These are phyloP conservation scores for Angomonas deanei DNA, from an alignment of 208 protist genomes.

Conservation along the genomic window DNA sequence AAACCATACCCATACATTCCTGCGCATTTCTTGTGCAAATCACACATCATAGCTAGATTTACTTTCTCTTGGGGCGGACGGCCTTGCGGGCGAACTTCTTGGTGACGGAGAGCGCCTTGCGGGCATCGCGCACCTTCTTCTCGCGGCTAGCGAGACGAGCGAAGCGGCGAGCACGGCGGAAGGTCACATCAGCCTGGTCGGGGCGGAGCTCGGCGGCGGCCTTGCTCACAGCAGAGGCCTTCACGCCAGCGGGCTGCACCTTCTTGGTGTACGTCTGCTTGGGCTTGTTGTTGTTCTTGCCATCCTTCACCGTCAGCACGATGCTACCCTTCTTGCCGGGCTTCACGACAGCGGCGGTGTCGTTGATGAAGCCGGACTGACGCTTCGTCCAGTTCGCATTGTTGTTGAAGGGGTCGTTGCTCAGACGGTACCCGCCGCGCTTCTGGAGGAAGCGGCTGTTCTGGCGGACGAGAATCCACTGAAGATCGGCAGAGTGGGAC, in stretches of 20 bases:
- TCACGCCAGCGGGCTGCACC: conserved; percentile 60
- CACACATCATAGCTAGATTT: background rate
- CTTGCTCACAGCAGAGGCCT: conserved; percentile 63
- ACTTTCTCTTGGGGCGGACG: conserved; percentile 63
- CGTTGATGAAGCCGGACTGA: conserved; percentile 73
- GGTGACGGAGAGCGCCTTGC: conserved; percentile 78
- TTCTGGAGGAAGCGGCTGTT: conserved; percentile 86
- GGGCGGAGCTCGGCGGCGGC: conserved; percentile 71
- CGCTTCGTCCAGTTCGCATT: conserved; percentile 87
- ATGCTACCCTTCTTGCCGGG: conserved; percentile 58
- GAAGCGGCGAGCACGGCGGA: conserved; percentile 77
- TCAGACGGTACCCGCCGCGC: conserved; percentile 72
- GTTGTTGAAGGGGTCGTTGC: conserved; percentile 86
- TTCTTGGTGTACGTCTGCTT: conserved; percentile 71
- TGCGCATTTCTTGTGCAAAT: background rate
- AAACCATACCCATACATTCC: background rate
- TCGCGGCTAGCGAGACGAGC: conserved; percentile 51
- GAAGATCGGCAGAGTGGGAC: conserved; percentile 82
- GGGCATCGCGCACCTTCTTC: conserved; percentile 54
- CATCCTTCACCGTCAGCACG: conserved; percentile 64
- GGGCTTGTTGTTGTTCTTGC: conserved; percentile 69
- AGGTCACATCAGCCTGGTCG: conserved; percentile 71
- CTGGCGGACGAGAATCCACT: conserved; percentile 77
- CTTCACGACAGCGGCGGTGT: conserved; percentile 67
- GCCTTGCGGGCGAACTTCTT: conserved; percentile 67